Evolutionary conservation across 2,329 filamentous ascomycete genomes (phyloP).

Genomic region (Aspergillus hiratsukae): DNA sequence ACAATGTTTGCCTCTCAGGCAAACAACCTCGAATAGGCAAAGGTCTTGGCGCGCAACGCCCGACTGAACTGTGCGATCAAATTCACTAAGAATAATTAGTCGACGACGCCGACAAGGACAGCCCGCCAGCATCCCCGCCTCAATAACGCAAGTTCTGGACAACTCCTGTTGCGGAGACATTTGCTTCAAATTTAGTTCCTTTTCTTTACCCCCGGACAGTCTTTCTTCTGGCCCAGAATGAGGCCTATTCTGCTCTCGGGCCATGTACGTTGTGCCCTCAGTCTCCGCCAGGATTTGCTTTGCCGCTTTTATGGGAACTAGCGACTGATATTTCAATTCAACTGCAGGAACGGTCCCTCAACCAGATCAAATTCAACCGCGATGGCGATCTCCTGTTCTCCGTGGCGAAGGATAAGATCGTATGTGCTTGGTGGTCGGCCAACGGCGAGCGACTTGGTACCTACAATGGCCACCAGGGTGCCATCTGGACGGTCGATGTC

Average conservation of each 20-base stretch:
- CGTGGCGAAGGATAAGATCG: slow-evolving; percentile 90
- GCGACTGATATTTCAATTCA: slow-evolving; percentile 16
- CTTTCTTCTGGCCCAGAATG: slow-evolving; percentile 58
- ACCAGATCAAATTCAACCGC: slow-evolving; percentile 90
- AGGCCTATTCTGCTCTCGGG: slow-evolving; percentile 93
- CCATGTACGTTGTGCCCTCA: slow-evolving; percentile 57
- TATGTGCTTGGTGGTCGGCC: slow-evolving; percentile 95
- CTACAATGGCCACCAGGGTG: slow-evolving; percentile 94
- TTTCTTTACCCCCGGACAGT: slow-evolving; percentile 7
- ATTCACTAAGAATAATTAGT: slow-evolving; percentile 31
- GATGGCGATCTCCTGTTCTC: slow-evolving; percentile 98
- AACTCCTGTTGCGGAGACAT: slow-evolving; percentile 21
- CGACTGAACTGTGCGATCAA: slow-evolving; percentile 37
- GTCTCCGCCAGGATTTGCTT: slow-evolving; percentile 3
- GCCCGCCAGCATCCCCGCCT: slow-evolving; percentile 23
- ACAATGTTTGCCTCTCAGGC: neutral
- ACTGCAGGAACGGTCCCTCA: slow-evolving; percentile 77
- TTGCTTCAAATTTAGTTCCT: slow-evolving; percentile 7
- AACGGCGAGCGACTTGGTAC: slow-evolving; percentile 97
- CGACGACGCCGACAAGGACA: slow-evolving; percentile 27
- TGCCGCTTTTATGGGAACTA: neutral
- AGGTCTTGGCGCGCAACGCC: slow-evolving; percentile 32
- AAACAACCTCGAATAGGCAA: slow-evolving; percentile 15
- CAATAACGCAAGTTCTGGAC: slow-evolving; percentile 14
- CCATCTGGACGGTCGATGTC: slow-evolving; percentile 97